Percentiles rank a stretch among this genome's conserved stretches.
Conservation (phyloP, 768 basidiomycete species). For the Panellus pusillus region DNA sequence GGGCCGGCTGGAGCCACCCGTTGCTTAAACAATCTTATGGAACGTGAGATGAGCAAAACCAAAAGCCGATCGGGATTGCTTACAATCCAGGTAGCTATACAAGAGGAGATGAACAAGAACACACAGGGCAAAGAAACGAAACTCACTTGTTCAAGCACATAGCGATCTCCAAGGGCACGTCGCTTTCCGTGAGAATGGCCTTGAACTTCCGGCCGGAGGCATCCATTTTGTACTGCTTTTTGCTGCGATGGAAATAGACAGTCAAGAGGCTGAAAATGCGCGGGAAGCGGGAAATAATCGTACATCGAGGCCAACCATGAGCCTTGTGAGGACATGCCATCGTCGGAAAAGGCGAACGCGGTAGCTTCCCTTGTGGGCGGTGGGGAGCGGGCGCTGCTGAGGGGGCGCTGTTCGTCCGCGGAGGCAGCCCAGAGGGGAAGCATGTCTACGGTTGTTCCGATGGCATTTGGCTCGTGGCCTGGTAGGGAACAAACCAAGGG, state of each 20-base stretch:
- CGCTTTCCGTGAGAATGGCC: constrained; percentile 48
- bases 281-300: constrained; percentile 57
- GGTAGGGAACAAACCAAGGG: constrained; percentile 70
- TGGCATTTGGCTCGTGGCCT: constrained; percentile 46
- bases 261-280: constrained; percentile 46
- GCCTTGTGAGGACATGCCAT: constrained; percentile 11
- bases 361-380: constrained; percentile 12
- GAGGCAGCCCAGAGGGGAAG: constrained; percentile 62
- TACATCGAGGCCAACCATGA: constrained; percentile 35
- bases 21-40: constrained; percentile 43
- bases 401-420: constrained; percentile 30
- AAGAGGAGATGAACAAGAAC: background rate
- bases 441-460: constrained; percentile 38
- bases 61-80: background rate
- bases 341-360: background rate
- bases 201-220: constrained; percentile 29
- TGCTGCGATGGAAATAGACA: constrained; percentile 24
- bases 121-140: constrained; percentile 3
- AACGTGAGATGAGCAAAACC: background rate
- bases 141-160: constrained; percentile 51
- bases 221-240: constrained; percentile 23
- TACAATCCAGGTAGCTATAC: constrained; percentile 19
- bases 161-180: constrained; percentile 62
- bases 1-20: constrained; percentile 50
- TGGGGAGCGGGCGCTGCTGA: constrained; percentile 10